Base-by-base conservation (phyloP, 768 basidiomycete species). In the Naganishia randhawae region DNA sequence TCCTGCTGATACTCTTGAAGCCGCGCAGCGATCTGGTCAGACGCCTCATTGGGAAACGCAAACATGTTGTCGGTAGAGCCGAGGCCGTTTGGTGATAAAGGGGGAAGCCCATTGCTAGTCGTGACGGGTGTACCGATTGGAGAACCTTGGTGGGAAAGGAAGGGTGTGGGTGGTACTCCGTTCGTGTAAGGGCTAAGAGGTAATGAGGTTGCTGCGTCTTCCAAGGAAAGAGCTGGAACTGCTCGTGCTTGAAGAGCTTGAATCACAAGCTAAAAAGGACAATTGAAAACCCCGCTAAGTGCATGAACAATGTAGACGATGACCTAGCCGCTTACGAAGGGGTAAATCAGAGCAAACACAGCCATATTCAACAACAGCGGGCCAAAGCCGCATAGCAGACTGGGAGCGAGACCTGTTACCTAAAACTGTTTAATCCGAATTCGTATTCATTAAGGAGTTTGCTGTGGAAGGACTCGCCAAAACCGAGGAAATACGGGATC, bases 291-390 rank as follows among this genome's bases (percentile, higher is more conserved):
- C 61, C 2, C 14, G 37, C 13, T 63, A 1, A 31, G 6, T n/a
- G n/a, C n/a, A n/a, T n/a, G n/a, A n/a, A n/a, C n/a, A n/a, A n/a
- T n/a, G n/a, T n/a, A n/a, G n/a, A n/a, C n/a, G n/a, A 16, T 48
- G 31, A 31, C 9, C 17, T 11, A 54, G 70, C 75, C 42, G 41
- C 41, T 48, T 45, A 78, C 75, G 50, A 79, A 72, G 9, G 79
- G 79, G 42, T 78, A 79, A 52, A 79, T 63, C 11, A 77, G 39
- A 17, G 78, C 78, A 63, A 79, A 80, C 27, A 80, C 62, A 10
- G 75, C 74, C 70, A 78, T 77, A 25, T 72, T 75, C 45, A 77
- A 68, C 13, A 80, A 32, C 17, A 76, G 74, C 13, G 76, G 73
- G 2, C 74, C 73, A 65, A 79, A 75, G 0, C 75, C 72, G 29